Evolutionary conservation across 441 rosid species (phyloP).

Genomic region (Croton setiger): DNA sequence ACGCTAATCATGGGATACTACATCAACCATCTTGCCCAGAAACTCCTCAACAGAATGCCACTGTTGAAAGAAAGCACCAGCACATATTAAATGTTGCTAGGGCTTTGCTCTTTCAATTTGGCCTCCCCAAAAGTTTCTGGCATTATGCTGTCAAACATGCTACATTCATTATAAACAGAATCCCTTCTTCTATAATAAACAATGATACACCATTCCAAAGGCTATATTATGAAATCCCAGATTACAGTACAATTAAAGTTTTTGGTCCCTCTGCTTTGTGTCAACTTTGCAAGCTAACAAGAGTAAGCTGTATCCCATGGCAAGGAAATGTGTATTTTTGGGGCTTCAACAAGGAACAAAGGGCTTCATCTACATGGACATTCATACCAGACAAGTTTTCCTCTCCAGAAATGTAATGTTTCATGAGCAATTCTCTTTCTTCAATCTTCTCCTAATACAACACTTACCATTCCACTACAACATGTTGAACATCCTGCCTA

Average conservation of each 20-base stretch:
- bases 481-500: too few species aligned
- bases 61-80: neutral
- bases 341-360: neutral
- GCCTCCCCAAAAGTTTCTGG: neutral
- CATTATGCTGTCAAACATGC: neutral
- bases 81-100: neutral
- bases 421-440: too few species aligned
- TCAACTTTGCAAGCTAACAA: neutral
- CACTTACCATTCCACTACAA: neutral
- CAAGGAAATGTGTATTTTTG: neutral
- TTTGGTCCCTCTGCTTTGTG: neutral
- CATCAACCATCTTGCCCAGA: too few species aligned
- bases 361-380: neutral
- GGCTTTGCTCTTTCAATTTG: neutral
- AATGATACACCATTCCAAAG: neutral
- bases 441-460: too few species aligned
- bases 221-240: neutral
- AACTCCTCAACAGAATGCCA: neutral
- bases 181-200: neutral
- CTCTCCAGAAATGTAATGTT: neutral
- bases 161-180: too few species aligned
- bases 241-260: too few species aligned
- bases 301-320: neutral
- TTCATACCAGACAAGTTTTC: neutral
- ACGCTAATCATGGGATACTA: too few species aligned